Evolutionary conservation across 345 rosid species (phyloP).

Genomic region (Gossypioides kirkii): DNA sequence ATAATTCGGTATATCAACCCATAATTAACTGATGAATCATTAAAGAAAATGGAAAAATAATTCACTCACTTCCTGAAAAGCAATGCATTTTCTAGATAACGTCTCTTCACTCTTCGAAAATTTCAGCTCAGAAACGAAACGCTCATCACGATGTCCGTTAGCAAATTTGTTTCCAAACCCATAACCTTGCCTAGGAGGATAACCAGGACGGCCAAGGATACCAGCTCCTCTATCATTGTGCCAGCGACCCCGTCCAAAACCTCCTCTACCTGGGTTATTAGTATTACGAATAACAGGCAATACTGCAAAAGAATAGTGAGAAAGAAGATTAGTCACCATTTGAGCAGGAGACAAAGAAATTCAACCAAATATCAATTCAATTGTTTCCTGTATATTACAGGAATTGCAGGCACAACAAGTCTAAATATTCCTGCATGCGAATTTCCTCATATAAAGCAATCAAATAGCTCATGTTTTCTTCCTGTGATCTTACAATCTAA

Average conservation of each 20-base stretch:
- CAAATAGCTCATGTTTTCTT: background rate
- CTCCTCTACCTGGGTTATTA: slow-evolving; percentile 60
- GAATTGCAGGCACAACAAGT: background rate
- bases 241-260: slow-evolving; percentile 84
- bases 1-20: background rate
- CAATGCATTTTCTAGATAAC: slow-evolving; percentile 64
- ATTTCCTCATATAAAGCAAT: background rate
- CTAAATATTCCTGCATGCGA: background rate
- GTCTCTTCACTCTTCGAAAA: slow-evolving; percentile 86
- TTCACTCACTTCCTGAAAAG: slow-evolving; percentile 76
- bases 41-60: background rate
- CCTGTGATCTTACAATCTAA: background rate
- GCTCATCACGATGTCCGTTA: slow-evolving; percentile 78
- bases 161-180: slow-evolving; percentile 63
- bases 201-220: slow-evolving; percentile 88
- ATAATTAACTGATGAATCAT: background rate
- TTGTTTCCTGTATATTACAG: background rate
- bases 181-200: slow-evolving; percentile 67
- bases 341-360: background rate
- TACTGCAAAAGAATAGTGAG: slow-evolving; percentile 37
- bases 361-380: background rate
- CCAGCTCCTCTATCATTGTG: slow-evolving; percentile 81
- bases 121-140: slow-evolving; percentile 84
- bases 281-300: slow-evolving; percentile 55
- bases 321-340: slow-evolving; percentile 2